Conservation (phyloP, 768 basidiomycete genomes). For the Boletus pseudo-olivaceus region DNA sequence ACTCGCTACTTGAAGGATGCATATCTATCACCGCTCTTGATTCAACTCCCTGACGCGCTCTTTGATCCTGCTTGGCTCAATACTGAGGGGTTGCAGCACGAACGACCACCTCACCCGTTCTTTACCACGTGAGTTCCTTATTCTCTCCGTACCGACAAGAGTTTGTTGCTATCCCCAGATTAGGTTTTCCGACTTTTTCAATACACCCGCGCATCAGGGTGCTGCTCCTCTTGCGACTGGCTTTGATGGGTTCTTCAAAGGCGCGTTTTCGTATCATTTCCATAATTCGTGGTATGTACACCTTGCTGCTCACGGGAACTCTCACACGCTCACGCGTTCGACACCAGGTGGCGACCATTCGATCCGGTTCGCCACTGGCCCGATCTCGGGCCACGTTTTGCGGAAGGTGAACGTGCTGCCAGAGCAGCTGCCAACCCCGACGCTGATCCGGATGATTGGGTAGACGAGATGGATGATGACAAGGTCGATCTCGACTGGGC, state of each 20-base stretch:
- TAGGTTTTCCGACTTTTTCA: slow-evolving; percentile 83
- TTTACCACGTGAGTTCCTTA: slow-evolving; percentile 66
- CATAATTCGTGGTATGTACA: slow-evolving; percentile 79
- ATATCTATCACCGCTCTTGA: slow-evolving; percentile 67
- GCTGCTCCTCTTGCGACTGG: slow-evolving; percentile 82
- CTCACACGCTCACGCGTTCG: neutral
- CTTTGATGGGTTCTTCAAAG: slow-evolving; percentile 89
- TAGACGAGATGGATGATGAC: slow-evolving; percentile 39
- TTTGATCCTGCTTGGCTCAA: slow-evolving; percentile 96
- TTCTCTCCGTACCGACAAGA: neutral
- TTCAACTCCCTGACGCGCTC: slow-evolving; percentile 84
- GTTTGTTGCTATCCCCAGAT: neutral
- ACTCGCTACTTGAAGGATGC: slow-evolving; percentile 83
- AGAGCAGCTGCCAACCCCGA: slow-evolving; percentile 35
- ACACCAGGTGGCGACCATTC: slow-evolving; percentile 86
- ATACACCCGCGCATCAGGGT: slow-evolving; percentile 62
- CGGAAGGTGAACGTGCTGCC: slow-evolving; percentile 65
- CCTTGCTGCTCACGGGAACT: neutral
- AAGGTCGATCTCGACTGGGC: slow-evolving; percentile 83
- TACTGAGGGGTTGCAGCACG: slow-evolving; percentile 83
- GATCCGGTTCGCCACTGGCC: slow-evolving; percentile 87
- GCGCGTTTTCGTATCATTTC: slow-evolving; percentile 92
- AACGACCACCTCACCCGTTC: slow-evolving; percentile 89
- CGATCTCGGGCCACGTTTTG: slow-evolving; percentile 79
- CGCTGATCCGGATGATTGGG: slow-evolving; percentile 22